These are phyloP conservation scores for Pleomassaria siparia DNA, from an alignment of 2,329 filamentous ascomycete genomes.

Conservation along the genomic window DNA sequence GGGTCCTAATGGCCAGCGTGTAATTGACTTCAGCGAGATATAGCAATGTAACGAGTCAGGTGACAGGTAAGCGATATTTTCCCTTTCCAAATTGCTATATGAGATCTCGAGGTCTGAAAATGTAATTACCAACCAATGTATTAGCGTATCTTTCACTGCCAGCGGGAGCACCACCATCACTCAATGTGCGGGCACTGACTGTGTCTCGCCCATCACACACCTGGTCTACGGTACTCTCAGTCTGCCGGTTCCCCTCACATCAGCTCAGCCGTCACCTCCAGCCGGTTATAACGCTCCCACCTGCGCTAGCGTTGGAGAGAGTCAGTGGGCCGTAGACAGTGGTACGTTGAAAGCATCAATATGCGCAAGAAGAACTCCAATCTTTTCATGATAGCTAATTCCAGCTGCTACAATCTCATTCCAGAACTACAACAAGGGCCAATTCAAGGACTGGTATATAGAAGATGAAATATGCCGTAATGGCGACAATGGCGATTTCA, in stretches of 20 bases:
- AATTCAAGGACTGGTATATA: slow-evolving; percentile 13
- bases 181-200: slow-evolving; percentile 10
- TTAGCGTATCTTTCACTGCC: slow-evolving; percentile 10
- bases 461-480: slow-evolving; percentile 10
- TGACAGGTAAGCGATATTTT: slow-evolving; percentile 10
- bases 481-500: neutral
- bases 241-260: slow-evolving; percentile 14
- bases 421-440: slow-evolving; percentile 11
- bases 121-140: neutral
- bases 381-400: neutral
- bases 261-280: slow-evolving; percentile 10
- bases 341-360: slow-evolving; percentile 5
- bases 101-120: no score
- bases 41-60: slow-evolving; percentile 11
- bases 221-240: slow-evolving; percentile 9
- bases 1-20: slow-evolving; percentile 4
- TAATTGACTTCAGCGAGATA: slow-evolving; percentile 6
- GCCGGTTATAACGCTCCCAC: slow-evolving; percentile 9
- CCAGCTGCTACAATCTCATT: slow-evolving; percentile 3
- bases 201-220: slow-evolving; percentile 13
- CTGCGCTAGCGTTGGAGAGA: slow-evolving; percentile 10
- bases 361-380: neutral
- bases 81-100: no score
- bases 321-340: slow-evolving; percentile 10
- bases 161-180: slow-evolving; percentile 11